These are phyloP conservation scores for Metschnikowia corniflorae DNA, from an alignment of 805 yeast species.

Conservation along the genomic window DNA sequence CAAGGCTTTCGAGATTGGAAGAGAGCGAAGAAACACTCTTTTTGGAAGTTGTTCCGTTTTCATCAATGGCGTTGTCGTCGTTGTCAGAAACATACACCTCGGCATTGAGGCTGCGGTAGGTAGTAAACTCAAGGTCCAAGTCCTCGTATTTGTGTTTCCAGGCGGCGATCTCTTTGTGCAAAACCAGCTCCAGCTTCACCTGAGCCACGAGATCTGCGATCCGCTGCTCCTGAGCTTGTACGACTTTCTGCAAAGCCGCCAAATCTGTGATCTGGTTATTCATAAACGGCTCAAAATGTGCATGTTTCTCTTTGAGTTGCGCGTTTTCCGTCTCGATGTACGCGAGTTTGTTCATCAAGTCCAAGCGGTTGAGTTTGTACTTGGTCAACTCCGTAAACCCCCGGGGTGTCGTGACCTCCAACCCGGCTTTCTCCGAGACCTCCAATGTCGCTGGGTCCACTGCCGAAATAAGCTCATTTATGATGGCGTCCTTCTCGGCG, in stretches of 20 bases:
- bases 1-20: constrained; percentile 16
- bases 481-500: constrained; percentile 29
- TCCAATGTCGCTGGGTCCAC: constrained; percentile 9
- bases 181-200: constrained; percentile 41
- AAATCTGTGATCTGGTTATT: constrained; percentile 51
- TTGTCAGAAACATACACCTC: constrained; percentile 30
- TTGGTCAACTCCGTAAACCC: constrained; percentile 33
- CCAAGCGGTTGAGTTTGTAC: constrained; percentile 42
- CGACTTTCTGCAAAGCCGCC: constrained; percentile 49
- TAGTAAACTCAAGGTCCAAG: constrained; percentile 42
- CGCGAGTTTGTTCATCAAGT: constrained; percentile 41
- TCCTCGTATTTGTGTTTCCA: constrained; percentile 45
- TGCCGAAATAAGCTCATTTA: constrained; percentile 28
- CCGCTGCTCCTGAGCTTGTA: constrained; percentile 49
- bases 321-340: constrained; percentile 46
- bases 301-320: constrained; percentile 36
- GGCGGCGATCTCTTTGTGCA: constrained; percentile 45
- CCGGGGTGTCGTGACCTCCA: constrained; percentile 9
- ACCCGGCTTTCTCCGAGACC: constrained; percentile 3
- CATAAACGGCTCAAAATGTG: constrained; percentile 51
- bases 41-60: constrained; percentile 14
- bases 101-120: constrained; percentile 33
- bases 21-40: constrained; percentile 1
- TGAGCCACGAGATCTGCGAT: constrained; percentile 40
- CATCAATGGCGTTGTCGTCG: constrained; percentile 22